A percentile compares a stretch with the other conserved stretches of the same genome.
Evolutionary conservation across 306 rosid genomes (phyloP).

Genomic region (Mimosa bimucronata): DNA sequence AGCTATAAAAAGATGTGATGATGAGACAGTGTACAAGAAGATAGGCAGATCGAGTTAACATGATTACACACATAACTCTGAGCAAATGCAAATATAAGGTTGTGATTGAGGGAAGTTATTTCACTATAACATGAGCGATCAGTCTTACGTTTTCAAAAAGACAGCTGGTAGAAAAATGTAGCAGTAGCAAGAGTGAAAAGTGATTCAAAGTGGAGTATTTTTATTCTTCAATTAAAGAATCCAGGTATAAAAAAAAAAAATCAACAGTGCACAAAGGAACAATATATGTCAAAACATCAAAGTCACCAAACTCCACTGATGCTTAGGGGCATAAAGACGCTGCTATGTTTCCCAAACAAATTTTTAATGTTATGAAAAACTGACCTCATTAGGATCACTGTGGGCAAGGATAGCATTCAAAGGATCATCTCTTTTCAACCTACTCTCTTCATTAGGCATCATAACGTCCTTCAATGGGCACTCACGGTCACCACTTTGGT

Average conservation of each 20-base stretch:
- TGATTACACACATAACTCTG: constrained; percentile 12
- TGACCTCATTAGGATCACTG: constrained; percentile 76
- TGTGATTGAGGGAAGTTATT: constrained; percentile 9
- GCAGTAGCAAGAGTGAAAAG: background rate
- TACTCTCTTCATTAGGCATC: constrained; percentile 88
- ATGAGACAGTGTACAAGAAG: constrained; percentile 11
- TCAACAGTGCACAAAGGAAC: constrained; percentile 21
- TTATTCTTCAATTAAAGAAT: constrained; percentile 26
- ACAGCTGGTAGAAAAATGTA: background rate
- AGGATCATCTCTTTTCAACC: constrained; percentile 95
- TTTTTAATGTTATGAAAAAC: constrained; percentile 28
- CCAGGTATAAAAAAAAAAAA: background rate
- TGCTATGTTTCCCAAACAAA: constrained; percentile 25
- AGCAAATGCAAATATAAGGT: constrained; percentile 17
- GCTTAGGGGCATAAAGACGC: constrained; percentile 16
- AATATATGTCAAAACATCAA: constrained; percentile 15
- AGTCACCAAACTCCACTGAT: constrained; percentile 10
- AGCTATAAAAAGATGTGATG: background rate
- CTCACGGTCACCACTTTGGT: constrained; percentile 98
- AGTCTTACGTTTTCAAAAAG: constrained; percentile 13
- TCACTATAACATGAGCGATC: background rate
- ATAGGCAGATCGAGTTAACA: constrained; percentile 1
- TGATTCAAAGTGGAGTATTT: constrained; percentile 2
- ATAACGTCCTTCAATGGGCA: constrained; percentile 91
- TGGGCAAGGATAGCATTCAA: constrained; percentile 89